Conservation (phyloP, 179 eudicot species). For the Beta macrorhiza region DNA sequence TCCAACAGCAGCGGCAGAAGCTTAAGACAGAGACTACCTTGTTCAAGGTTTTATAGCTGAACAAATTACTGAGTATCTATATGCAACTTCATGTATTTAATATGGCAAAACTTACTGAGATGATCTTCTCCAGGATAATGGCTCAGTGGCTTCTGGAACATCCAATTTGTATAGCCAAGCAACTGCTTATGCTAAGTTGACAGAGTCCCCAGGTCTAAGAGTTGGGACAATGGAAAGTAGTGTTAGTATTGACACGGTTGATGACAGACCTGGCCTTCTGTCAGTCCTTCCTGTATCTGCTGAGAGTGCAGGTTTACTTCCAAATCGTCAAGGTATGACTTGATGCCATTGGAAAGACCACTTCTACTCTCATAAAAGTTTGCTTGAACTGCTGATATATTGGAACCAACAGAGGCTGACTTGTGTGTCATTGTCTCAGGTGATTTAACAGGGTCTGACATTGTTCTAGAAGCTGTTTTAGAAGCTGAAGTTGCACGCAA, state of each 20-base stretch:
- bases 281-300: constrained; percentile 91
- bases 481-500: constrained; percentile 94
- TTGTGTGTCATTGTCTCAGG: constrained; percentile 40
- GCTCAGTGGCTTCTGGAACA: constrained; percentile 34
- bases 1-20: constrained; percentile 21
- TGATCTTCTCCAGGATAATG: constrained; percentile 30
- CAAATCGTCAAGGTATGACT: constrained; percentile 55
- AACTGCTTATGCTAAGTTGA: constrained; percentile 38
- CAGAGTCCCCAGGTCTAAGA: constrained; percentile 36
- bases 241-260: constrained; percentile 34
- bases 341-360: constrained; percentile 1
- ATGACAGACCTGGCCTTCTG: constrained; percentile 69
- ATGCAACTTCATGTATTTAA: not conserved
- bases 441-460: constrained; percentile 70
- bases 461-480: constrained; percentile 78
- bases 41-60: constrained; percentile 32
- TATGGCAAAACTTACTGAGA: constrained; percentile 11
- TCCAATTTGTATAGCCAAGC: constrained; percentile 42
- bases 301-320: constrained; percentile 73
- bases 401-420: not conserved
- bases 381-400: not conserved
- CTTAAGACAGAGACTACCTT: constrained; percentile 33
- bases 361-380: not conserved
- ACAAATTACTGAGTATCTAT: not conserved
- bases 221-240: constrained; percentile 20